These are phyloP conservation scores for Aspergillus quadricinctus DNA, from an alignment of 2,329 filamentous ascomycete species.

Conservation along the genomic window DNA sequence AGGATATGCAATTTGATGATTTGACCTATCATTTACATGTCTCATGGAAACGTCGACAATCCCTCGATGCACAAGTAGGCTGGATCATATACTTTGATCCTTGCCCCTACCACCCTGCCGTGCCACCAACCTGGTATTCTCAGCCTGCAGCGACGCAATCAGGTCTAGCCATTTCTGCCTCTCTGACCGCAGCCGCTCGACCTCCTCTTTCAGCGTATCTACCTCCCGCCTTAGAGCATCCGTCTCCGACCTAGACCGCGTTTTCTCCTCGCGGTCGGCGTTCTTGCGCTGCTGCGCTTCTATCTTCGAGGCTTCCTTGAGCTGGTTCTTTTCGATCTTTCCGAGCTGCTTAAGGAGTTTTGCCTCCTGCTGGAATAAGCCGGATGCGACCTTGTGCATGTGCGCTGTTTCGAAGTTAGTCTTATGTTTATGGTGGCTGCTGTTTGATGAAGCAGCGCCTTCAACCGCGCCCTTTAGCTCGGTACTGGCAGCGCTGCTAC, in stretches of 20 bases:
- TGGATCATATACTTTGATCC: neutral
- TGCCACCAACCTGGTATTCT: conserved; percentile 49
- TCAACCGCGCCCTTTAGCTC: conserved; percentile 3
- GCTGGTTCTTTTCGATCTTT: conserved; percentile 40
- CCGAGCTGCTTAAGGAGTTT: conserved; percentile 36
- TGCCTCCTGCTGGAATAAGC: conserved; percentile 29
- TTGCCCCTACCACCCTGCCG: neutral
- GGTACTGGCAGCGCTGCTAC: conserved; percentile 13
- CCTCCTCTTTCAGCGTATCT: conserved; percentile 44
- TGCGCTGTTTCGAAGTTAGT: conserved; percentile 19
- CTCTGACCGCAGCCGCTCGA: conserved; percentile 46
- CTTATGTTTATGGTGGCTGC: conserved; percentile 5
- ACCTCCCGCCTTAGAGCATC: conserved; percentile 47
- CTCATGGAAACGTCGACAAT: neutral
- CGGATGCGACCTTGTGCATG: conserved; percentile 26
- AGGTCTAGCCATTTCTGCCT: conserved; percentile 48
- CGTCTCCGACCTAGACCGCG: conserved; percentile 38
- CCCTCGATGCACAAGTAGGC: neutral
- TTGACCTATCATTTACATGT: neutral
- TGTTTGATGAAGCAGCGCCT: conserved; percentile 6
- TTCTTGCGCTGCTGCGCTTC: conserved; percentile 36
- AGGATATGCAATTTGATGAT: neutral
- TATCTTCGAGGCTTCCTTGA: conserved; percentile 39
- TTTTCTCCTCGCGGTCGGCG: conserved; percentile 41
- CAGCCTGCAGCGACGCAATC: conserved; percentile 52